Base-by-base conservation (phyloP, 345 rosid genomes). In the Limnanthes douglasii region DNA sequence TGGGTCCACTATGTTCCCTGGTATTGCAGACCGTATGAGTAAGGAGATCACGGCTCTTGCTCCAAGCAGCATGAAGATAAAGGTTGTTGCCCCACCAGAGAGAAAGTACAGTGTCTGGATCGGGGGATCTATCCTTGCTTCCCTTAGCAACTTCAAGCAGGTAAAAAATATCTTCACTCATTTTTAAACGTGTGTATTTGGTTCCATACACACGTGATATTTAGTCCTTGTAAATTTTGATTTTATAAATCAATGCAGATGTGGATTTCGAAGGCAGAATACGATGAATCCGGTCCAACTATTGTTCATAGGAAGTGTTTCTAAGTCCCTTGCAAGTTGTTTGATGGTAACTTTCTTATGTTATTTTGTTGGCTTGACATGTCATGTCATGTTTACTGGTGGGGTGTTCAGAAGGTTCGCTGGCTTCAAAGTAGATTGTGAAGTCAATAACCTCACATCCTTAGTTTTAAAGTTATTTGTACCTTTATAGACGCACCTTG, bases 281-380 rank as follows among this genome's bases (percentile, higher is more conserved):
- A 69, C 33, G 76, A 69, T 13, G 76, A 69, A 35, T 69, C 76
- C 21, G 76, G 71, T 52, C 76, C 76, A 35, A 64, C 72, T 1
- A 69, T 65, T 18, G 75, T 69, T 31, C 75, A 69, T 62, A 64
- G 75, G 65, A 69, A 69, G 35, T 69, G 71, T 59, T 69, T 69
- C 60, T 69, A 43, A 51, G 57, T 22, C 38, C 36, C 9, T 18
- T 16, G 29, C 18, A 17, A 11, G 24, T 31, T 33, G 2, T 26
- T 26, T n/a, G n/a, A n/a, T n/a, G n/a, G n/a, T n/a, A n/a, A n/a
- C n/a, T n/a, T n/a, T n/a, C n/a, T n/a, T n/a, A n/a, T n/a, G n/a
- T n/a, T n/a, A n/a, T n/a, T n/a, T n/a, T n/a, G n/a, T n/a, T n/a
- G n/a, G n/a, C n/a, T n/a, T n/a, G n/a, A n/a, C n/a, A n/a, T n/a